Conservation (phyloP, 805 yeast genomes). For the Cyberlindnera americana region DNA sequence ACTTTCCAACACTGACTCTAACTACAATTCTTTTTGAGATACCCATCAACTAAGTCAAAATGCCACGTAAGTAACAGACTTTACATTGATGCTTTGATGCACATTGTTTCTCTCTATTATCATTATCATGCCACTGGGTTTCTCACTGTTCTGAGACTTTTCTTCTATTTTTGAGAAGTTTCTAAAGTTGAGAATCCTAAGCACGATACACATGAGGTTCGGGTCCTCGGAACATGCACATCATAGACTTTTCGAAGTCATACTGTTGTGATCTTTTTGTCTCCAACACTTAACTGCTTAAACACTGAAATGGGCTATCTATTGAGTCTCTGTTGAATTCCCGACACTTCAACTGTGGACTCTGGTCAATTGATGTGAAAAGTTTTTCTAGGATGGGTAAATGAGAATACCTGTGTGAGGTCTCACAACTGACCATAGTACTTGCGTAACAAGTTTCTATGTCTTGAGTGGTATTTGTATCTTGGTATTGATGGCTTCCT, state of each 20-base stretch:
- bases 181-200: constrained; percentile 3
- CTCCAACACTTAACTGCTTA: constrained; percentile 11
- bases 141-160: background rate
- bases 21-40: background rate
- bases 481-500: too few relatives aligned
- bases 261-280: constrained; percentile 3
- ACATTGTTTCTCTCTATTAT: constrained; percentile 1
- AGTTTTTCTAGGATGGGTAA: constrained; percentile 3
- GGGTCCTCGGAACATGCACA: constrained; percentile 53
- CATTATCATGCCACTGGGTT: constrained; percentile 7
- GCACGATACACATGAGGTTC: constrained; percentile 47
- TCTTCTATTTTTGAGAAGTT: background rate
- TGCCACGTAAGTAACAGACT: constrained; percentile 29
- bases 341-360: constrained; percentile 77
- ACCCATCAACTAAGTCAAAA: constrained; percentile 20
- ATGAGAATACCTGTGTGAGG: background rate
- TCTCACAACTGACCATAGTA: too few relatives aligned
- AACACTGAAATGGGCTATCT: constrained; percentile 9
- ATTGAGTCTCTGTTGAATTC: constrained; percentile 45
- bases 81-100: background rate
- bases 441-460: too few relatives aligned
- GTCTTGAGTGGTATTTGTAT: background rate
- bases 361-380: constrained; percentile 15
- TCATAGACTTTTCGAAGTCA: background rate
- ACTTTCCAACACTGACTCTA: background rate